Evolutionary conservation across 768 basidiomycete genomes (phyloP).

Genomic region (Dentipellis sp.): DNA sequence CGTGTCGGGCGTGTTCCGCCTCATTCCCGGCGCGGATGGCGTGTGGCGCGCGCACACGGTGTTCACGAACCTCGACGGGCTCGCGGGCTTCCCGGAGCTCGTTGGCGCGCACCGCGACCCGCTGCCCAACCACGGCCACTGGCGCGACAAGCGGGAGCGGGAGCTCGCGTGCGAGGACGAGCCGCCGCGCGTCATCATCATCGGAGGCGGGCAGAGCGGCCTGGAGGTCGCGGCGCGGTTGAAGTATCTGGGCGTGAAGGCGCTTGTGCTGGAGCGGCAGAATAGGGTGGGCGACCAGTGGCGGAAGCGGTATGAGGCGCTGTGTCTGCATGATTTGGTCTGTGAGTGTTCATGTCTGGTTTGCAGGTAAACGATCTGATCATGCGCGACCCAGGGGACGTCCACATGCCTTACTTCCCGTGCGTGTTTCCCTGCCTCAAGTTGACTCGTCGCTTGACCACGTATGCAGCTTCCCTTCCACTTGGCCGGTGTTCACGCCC

Average conservation of each 20-base stretch:
- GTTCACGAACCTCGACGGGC: slow-evolving; percentile 42
- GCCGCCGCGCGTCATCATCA: slow-evolving; percentile 43
- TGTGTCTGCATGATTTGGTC: slow-evolving; percentile 59
- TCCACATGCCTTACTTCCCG: slow-evolving; percentile 41
- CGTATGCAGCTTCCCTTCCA: slow-evolving; percentile 21
- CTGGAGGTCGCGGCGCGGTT: slow-evolving; percentile 51
- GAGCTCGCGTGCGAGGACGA: slow-evolving; percentile 30
- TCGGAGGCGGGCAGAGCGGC: slow-evolving; percentile 45
- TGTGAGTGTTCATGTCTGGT: slow-evolving; percentile 33
- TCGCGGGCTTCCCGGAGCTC: slow-evolving; percentile 37
- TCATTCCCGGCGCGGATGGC: slow-evolving; percentile 33
- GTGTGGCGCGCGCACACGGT: slow-evolving; percentile 38
- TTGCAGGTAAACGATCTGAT: neutral
- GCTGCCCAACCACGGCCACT: slow-evolving; percentile 30
- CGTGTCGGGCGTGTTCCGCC: slow-evolving; percentile 34
- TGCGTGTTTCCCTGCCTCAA: slow-evolving; percentile 6
- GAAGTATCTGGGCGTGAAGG: slow-evolving; percentile 37
- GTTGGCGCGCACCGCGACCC: slow-evolving; percentile 24
- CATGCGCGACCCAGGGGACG: slow-evolving; percentile 29
- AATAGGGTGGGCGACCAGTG: slow-evolving; percentile 52
- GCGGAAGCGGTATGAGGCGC: slow-evolving; percentile 56
- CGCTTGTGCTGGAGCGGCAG: slow-evolving; percentile 56
- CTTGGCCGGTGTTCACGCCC: slow-evolving; percentile 22
- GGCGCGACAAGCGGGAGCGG: slow-evolving; percentile 27
- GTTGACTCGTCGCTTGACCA: too few relatives aligned